Evolutionary conservation across 1,284 basidiomycete species (phyloP).

Genomic region (Cystobasidiaceae sp.): DNA sequence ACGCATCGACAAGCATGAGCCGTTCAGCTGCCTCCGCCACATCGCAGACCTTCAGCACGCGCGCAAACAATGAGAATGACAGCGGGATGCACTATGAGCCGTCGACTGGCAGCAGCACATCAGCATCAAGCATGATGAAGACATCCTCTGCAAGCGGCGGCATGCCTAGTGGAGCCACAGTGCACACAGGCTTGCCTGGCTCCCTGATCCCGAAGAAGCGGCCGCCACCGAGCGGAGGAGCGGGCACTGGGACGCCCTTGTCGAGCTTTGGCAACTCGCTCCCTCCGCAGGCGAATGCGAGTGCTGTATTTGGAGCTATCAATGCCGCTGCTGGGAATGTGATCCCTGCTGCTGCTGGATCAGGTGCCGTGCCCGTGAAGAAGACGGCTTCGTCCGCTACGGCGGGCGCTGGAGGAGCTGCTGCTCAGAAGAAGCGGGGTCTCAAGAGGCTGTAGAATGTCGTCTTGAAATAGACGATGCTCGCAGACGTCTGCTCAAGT

Average conservation of each 20-base stretch:
- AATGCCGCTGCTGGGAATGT: neutral
- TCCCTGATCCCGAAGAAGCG: slow-evolving; percentile 20
- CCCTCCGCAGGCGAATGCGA: neutral
- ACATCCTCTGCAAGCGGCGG: too few species aligned
- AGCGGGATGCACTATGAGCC: slow-evolving; percentile 9
- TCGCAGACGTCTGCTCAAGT: neutral
- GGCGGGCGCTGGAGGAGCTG: neutral
- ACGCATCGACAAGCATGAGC: neutral
- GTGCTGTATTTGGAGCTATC: neutral
- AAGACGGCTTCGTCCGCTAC: neutral
- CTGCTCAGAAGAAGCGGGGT: slow-evolving; percentile 27
- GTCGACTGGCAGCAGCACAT: too few species aligned
- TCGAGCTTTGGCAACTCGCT: neutral
- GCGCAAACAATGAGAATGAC: slow-evolving; percentile 11
- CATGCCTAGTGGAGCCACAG: too few species aligned
- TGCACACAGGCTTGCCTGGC: neutral
- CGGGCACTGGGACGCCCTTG: neutral
- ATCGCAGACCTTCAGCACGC: neutral
- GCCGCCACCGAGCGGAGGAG: neutral
- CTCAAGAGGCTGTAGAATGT: slow-evolving; percentile 18
- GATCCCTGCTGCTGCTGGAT: too few species aligned
- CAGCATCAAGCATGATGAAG: too few species aligned
- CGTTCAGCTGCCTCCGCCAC: neutral
- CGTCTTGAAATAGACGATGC: neutral
- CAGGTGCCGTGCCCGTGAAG: too few species aligned